Base-by-base conservation (phyloP, 2,329 filamentous ascomycete species). In the Phialophora chinensis region DNA sequence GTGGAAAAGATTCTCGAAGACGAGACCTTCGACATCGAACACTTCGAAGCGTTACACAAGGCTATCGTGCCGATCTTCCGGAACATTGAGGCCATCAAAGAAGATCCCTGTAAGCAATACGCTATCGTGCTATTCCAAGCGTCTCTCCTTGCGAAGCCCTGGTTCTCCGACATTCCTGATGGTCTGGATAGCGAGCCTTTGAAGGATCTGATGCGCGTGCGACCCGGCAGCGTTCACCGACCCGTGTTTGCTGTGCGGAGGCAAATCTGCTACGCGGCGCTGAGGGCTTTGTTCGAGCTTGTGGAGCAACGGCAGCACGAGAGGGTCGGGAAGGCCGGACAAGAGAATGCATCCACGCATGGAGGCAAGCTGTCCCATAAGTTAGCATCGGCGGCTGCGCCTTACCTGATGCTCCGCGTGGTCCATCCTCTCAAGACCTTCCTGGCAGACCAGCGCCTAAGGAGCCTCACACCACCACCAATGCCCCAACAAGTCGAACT, bases 391-490 rank as follows among this genome's bases (percentile, higher is more conserved):
- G 90, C 90, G 3, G 87, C 90, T 0, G 90, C 91, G 0, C 92
- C 92, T 0, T 94, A 92, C 73, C 84, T 98, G 2, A 90, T 98
- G 53, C 82, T 97, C 1, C 88, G 95, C 2, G 88, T 91, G 12
- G 92, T 91, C 0, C 82, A 97, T 17, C 89, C 91, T 0, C 80
- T 98, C n/a, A 89, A 92, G 63, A 84, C 89, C 0, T 98, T 96
- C 75, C 89, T 96, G 54, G 91, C 93, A 3, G 95, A 99, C 77
- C 94, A 97, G 75, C 93, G 94, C 0, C 82, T 99, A 23, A 86
- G 95, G 14, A 93, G 95, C 0, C 86, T 89, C 58, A 95, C 96
- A 88, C 95, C 95, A 4, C 91, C 95, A 76, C 94, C 94, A 0
- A 82, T 92, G 4, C 89, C 88, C 8, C 91, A 97, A 74, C 86